These are phyloP conservation scores for Fusarium sp. DNA, from an alignment of 2,329 filamentous ascomycete species.

Conservation along the genomic window DNA sequence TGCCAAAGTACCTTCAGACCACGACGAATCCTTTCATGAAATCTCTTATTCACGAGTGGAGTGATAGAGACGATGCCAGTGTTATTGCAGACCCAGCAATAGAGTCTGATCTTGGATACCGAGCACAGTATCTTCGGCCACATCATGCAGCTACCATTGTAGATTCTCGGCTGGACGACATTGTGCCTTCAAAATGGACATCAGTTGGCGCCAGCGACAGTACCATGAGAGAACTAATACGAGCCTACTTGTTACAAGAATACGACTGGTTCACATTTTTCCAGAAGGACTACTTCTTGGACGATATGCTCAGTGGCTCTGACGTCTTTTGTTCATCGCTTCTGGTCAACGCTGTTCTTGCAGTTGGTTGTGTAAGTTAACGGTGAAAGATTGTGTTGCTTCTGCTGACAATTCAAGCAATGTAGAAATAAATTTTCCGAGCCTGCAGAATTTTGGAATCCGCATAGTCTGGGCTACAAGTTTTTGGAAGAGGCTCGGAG, in stretches of 20 bases:
- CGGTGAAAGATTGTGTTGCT: background rate
- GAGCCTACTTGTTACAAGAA: slow-evolving; percentile 10
- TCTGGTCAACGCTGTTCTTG: slow-evolving; percentile 14
- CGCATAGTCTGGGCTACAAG: background rate
- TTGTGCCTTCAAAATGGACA: slow-evolving; percentile 11
- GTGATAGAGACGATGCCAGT: background rate
- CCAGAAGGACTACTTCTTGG: slow-evolving; percentile 16
- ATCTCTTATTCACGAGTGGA: slow-evolving; percentile 18
- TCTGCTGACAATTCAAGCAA: background rate
- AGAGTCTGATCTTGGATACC: background rate
- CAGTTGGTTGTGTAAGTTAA: slow-evolving; percentile 11
- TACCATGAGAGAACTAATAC: background rate
- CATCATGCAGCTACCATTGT: slow-evolving; percentile 14
- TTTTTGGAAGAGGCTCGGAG: slow-evolving; percentile 17
- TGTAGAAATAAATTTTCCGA: background rate
- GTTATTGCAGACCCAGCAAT: background rate
- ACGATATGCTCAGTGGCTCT: slow-evolving; percentile 5
- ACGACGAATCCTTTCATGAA: background rate
- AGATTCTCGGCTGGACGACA: background rate
- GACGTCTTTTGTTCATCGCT: slow-evolving; percentile 8
- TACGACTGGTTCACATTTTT: slow-evolving; percentile 17
- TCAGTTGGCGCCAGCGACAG: background rate
- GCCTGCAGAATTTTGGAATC: slow-evolving; percentile 20
- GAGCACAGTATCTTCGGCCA: slow-evolving; percentile 15
- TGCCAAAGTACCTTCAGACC: slow-evolving; percentile 8